These are phyloP conservation scores for Cyberlindnera petersonii DNA, from an alignment of 805 yeast species.

Conservation along the genomic window DNA sequence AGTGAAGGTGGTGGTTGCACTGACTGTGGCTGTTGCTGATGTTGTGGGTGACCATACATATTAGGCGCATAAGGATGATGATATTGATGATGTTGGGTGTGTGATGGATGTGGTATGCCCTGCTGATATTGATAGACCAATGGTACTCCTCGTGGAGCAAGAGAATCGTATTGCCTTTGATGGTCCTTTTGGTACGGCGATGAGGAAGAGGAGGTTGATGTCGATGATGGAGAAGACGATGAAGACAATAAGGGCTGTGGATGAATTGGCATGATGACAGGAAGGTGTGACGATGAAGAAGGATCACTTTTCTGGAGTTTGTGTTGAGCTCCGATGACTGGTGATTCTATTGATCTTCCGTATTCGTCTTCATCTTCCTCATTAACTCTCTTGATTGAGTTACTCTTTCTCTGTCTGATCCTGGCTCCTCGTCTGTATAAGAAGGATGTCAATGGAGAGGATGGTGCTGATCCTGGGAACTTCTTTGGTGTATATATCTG, in stretches of 20 bases:
- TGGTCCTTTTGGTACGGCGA: background rate
- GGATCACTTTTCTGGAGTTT: too few relatives aligned
- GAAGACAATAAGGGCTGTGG: too few relatives aligned
- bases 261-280: too few relatives aligned
- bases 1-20: background rate
- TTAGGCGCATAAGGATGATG: too few relatives aligned
- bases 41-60: too few relatives aligned
- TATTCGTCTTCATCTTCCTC: conserved; percentile 6
- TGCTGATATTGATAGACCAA: too few relatives aligned
- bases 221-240: background rate
- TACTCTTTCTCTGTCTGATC: conserved; percentile 30
- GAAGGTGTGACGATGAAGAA: background rate
- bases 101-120: too few relatives aligned
- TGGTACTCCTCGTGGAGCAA: too few relatives aligned
- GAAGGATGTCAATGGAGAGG: conserved; percentile 29
- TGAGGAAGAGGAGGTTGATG: conserved; percentile 1
- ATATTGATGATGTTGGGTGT: too few relatives aligned
- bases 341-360: background rate
- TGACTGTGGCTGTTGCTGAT: too few relatives aligned
- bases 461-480: conserved; percentile 30
- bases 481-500: conserved; percentile 31
- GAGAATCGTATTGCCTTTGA: background rate
- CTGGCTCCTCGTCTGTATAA: conserved; percentile 31
- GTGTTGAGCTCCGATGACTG: background rate
- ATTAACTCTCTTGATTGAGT: conserved; percentile 4